These are phyloP conservation scores for Diaporthe nobilis DNA, from an alignment of 2,329 filamentous ascomycete species.

Conservation along the genomic window DNA sequence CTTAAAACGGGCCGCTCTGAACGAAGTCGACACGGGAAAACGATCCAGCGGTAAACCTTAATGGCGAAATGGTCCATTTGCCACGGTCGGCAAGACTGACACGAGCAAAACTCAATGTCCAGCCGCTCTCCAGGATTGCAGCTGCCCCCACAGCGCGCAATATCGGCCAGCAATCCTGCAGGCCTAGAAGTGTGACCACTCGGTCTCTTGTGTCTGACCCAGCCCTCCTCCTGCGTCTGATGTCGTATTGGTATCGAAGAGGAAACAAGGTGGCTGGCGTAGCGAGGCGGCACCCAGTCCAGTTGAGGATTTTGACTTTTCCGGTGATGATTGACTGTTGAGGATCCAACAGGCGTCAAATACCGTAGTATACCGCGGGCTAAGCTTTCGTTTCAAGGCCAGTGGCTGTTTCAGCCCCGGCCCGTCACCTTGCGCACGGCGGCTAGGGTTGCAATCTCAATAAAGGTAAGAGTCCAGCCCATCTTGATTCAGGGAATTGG, in stretches of 20 bases:
- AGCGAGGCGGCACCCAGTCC: not conserved
- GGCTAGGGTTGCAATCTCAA: slow-evolving; percentile 25
- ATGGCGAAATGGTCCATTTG: not conserved
- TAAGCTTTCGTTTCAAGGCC: slow-evolving; percentile 34
- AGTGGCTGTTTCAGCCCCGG: slow-evolving; percentile 37
- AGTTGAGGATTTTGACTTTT: slow-evolving; percentile 13
- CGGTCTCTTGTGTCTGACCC: not conserved
- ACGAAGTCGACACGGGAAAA: not conserved
- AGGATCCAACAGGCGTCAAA: slow-evolving; percentile 6
- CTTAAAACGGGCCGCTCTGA: not conserved
- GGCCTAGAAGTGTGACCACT: not conserved
- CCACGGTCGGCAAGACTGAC: not conserved
- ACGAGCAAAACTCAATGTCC: slow-evolving; percentile 19
- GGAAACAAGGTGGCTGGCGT: slow-evolving; percentile 27
- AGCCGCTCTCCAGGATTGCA: slow-evolving; percentile 1
- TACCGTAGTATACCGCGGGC: not conserved
- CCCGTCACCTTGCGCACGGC: slow-evolving; percentile 39
- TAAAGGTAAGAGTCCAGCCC: slow-evolving; percentile 9
- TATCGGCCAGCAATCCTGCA: not conserved
- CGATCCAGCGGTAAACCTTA: not conserved
- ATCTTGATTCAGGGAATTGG: slow-evolving; percentile 23
- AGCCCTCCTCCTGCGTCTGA: not conserved
- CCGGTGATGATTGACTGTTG: slow-evolving; percentile 11
- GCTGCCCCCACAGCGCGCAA: not conserved
- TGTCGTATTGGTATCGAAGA: slow-evolving; percentile 7